Base-by-base conservation (phyloP, 2,329 filamentous ascomycete genomes). In the Verticillium isaacii region DNA sequence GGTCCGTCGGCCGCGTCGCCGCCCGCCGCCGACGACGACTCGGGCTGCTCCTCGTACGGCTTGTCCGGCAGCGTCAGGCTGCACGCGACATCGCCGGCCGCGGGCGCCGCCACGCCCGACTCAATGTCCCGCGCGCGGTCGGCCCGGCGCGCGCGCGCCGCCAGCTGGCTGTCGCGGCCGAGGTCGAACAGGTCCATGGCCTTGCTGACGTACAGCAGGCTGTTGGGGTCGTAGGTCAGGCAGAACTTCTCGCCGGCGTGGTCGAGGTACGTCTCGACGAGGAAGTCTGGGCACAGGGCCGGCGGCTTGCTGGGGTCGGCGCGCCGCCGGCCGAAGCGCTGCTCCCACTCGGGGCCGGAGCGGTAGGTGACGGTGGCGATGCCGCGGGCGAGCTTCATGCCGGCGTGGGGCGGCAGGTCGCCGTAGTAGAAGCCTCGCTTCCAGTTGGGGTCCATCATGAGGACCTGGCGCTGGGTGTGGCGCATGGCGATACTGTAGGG, bases 401-500 rank as follows among this genome's bases (percentile, higher is more conserved):
- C 95, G 0, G 91, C 89, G 71, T 99, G 95, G 0, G 95, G 95
- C 2, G 95, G 95, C 7, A 99, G 87, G 52, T 82, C 80, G 70
- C 89, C 89, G 73, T 97, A 96, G 80, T 98, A 98, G 78, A 94
- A 96, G 2, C 95, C 95, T 39, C 95, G 87, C 68, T 92, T 91
- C 95, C 95, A 99, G 71, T 96, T 93, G 2, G 93, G 93, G 70
- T 99, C 95, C 90, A 97, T 97, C 93, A 99, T 98, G 57, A 99
- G 84, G 1, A 97, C 95, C 78, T 98, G 95, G 32, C 95, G 88
- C 77, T 99, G 95, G 0, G 94, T 97, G 77, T 99, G 95, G 60
- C 95, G 88, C 94, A 99, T 97, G 37, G 95, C 95, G 73, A 99
- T 97, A 75, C 93, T 96, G 79, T 99, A 99, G 0, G 95, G 95